phyloP scores from a whole-genome alignment of 495 filamentous ascomycete species.

The Pseudevernia furfuracea region DNA sequence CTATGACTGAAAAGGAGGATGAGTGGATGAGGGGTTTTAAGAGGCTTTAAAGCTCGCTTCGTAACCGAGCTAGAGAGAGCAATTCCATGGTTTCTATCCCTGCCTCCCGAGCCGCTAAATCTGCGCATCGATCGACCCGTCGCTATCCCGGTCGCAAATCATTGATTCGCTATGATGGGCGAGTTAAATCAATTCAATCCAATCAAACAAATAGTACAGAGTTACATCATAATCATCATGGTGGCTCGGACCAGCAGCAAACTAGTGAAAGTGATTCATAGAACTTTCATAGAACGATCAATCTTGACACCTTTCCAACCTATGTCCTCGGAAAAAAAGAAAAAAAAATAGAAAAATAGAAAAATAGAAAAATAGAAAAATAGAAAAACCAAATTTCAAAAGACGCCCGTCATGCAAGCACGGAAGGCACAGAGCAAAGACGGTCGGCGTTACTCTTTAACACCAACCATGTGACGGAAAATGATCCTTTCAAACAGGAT shows the following conservation, averaged over 20 bases:
- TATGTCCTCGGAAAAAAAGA: too few species aligned
- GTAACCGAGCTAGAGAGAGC: constrained; percentile 11
- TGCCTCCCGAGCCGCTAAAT: constrained; percentile 13
- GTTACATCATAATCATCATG: too few species aligned
- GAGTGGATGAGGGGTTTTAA: not conserved
- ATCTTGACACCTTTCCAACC: too few species aligned
- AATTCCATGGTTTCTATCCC: constrained; percentile 7
- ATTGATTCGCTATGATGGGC: constrained; percentile 3
- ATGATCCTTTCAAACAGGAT: not conserved
- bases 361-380: too few species aligned
- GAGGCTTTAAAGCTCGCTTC: constrained; percentile 6
- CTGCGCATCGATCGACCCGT: constrained; percentile 19
- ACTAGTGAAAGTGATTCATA: too few species aligned
- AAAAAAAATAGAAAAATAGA: too few species aligned
- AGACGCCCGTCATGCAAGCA: not conserved
- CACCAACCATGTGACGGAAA: not conserved
- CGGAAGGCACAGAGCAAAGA: not conserved
- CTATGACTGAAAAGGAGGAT: not conserved
- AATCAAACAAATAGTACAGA: too few species aligned
- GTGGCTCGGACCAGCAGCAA: too few species aligned
- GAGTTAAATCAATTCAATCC: too few species aligned
- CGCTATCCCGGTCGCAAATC: constrained; percentile 8
- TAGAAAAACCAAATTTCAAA: too few species aligned
- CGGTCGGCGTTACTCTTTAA: not conserved
- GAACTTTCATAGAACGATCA: too few species aligned